Evolutionary conservation across 2,329 filamentous ascomycete species (phyloP).

Genomic region (Ascosphaera apis): DNA sequence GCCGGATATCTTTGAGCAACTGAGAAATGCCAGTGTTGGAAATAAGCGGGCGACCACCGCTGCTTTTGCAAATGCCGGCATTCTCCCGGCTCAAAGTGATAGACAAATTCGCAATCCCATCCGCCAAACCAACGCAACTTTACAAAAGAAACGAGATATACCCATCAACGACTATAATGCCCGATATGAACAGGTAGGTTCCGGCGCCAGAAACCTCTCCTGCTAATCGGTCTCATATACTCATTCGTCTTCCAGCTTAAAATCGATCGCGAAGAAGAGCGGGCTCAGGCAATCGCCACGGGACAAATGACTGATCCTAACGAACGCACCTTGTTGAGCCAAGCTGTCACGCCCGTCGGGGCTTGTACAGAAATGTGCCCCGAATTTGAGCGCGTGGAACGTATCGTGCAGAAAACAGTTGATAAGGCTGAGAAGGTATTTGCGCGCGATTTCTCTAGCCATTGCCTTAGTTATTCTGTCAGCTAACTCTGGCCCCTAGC

Average conservation of each 20-base stretch:
- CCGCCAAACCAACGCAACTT: not conserved
- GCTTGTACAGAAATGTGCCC: slow-evolving; percentile 42
- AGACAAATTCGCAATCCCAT: not conserved
- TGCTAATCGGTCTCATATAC: slow-evolving; percentile 2
- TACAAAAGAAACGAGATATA: not conserved
- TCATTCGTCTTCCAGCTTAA: slow-evolving; percentile 19
- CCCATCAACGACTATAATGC: slow-evolving; percentile 3
- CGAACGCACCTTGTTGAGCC: slow-evolving; percentile 33
- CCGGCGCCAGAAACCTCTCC: slow-evolving; percentile 1
- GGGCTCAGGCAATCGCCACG: slow-evolving; percentile 27
- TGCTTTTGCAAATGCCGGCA: not conserved
- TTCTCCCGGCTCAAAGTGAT: not conserved
- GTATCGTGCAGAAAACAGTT: slow-evolving; percentile 38
- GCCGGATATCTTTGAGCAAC: not conserved
- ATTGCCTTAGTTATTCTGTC: not conserved
- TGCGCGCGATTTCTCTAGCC: not conserved
- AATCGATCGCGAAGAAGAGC: slow-evolving; percentile 25
- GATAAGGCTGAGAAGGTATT: slow-evolving; percentile 35
- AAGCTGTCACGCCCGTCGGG: slow-evolving; percentile 38
- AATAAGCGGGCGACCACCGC: not conserved
- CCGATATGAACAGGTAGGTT: slow-evolving; percentile 7
- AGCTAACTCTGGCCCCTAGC: not conserved
- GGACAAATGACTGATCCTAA: slow-evolving; percentile 36
- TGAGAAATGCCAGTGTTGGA: not conserved
- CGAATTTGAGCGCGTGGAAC: slow-evolving; percentile 37